Evolutionary conservation across 495 filamentous ascomycete genomes (phyloP).

Genomic region (Annulohypoxylon maeteangense): DNA sequence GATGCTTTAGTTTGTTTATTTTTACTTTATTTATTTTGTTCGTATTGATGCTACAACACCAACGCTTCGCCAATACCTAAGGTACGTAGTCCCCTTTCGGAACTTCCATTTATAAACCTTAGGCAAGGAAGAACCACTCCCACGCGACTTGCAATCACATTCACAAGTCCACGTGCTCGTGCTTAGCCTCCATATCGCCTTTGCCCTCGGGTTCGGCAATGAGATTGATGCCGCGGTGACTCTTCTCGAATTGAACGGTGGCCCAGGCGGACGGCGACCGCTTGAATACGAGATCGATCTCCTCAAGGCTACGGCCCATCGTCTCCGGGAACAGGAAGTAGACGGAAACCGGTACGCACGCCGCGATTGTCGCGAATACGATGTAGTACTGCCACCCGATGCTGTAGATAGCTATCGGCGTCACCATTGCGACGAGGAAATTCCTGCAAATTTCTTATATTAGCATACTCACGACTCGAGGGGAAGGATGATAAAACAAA

Average conservation of each 20-base stretch:
- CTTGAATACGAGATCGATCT: conserved; percentile 74
- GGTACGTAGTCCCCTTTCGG: neutral
- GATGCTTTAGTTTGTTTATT: neutral
- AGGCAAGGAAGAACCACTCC: neutral
- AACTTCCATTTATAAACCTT: neutral
- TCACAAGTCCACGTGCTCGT: conserved; percentile 16
- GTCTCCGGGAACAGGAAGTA: conserved; percentile 71
- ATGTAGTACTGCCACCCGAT: conserved; percentile 62
- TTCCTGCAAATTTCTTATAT: conserved; percentile 47
- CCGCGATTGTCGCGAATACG: conserved; percentile 60
- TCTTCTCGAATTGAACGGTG: conserved; percentile 66
- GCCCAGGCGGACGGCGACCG: conserved; percentile 67
- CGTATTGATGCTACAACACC: neutral
- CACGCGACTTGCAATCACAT: neutral
- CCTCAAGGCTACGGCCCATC: conserved; percentile 66
- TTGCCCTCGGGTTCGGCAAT: conserved; percentile 63
- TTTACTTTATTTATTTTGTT: neutral
- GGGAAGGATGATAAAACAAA: neutral
- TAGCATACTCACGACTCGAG: neutral
- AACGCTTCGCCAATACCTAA: neutral
- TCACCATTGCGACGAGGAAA: conserved; percentile 60
- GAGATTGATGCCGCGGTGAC: conserved; percentile 61
- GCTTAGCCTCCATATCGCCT: conserved; percentile 32
- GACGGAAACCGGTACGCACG: conserved; percentile 59
- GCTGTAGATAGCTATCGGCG: conserved; percentile 57